Evolutionary conservation across 495 filamentous ascomycete genomes (phyloP), one percentile per base, ranked within the genome.

Genomic region (Penicillium bovifimosum): DNA sequence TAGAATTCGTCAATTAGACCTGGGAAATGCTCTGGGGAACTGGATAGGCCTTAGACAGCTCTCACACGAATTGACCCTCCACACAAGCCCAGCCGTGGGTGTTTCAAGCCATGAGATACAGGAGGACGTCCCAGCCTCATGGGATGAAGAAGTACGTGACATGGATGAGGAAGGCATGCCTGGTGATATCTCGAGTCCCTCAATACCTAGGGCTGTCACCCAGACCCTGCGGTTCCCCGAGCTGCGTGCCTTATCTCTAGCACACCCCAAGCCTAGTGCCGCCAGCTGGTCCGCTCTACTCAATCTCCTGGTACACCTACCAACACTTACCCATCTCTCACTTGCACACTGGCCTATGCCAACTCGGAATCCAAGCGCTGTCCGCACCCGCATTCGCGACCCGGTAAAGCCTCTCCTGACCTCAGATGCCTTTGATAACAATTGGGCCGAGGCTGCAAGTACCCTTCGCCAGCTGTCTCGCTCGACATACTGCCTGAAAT

Each of bases 331-430:
- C 0, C 86, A 93, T 54, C 77, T 95, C 3, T 89, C 83, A 26
- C 71, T 95, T 5, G 85, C 87, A 9, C 65, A 86, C 63, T 96
- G 91, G 91, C 89, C 91, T 2, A 71, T 78, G 16, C 90, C 90
- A 0, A 79, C 76, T 0, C 64, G 86, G 1, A 86, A 81, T 6
- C 86, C 86, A 6, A 82, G 85, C 51, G 65, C 80, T 13, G 68
- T 56, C 9, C 76, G 73, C 29, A 72, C 84, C 2, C 78, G 53
- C 13, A 29, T 69, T 24, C 62, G 63, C 11, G 56, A 66, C 49
- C 60, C 64, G 13, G 40, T 52, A 3, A 74, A 76, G 26, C 62
- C 76, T 8, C 69, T 74, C 11, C 67, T 79, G 4, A 68, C 68
- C 6, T 59, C 27, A 16, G 41, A 43, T 4, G n/a, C 41, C 14